Conservation (phyloP, 1,139 yeast species). For the Magnusiomyces fungicola region DNA sequence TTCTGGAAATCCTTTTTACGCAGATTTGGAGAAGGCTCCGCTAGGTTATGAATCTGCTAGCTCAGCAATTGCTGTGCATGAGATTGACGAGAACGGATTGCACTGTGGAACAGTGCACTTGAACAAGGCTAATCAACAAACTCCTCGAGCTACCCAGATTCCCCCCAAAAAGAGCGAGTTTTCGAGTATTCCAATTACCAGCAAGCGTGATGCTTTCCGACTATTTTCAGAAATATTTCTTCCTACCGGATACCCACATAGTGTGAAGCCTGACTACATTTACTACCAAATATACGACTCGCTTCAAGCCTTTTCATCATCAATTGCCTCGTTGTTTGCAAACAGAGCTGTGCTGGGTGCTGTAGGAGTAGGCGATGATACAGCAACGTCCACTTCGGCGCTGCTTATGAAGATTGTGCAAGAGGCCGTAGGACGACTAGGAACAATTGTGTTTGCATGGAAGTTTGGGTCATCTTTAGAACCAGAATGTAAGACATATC, state of each 20-base stretch:
- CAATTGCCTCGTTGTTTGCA: constrained; percentile 34
- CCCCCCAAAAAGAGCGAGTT: too few relatives aligned
- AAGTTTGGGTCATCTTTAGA: constrained; percentile 31
- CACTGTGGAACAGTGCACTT: not conserved
- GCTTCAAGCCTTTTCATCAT: constrained; percentile 34
- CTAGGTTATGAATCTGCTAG: not conserved
- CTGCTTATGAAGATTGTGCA: constrained; percentile 34
- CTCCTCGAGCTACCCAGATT: too few relatives aligned
- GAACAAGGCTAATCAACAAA: too few relatives aligned
- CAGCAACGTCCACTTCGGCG: constrained; percentile 35
- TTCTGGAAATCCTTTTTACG: too few relatives aligned
- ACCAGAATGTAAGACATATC: constrained; percentile 34
- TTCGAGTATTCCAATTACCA: too few relatives aligned
- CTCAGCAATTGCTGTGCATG: not conserved
- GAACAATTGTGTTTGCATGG: constrained; percentile 36
- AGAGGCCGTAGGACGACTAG: constrained; percentile 34
- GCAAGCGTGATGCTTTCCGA: not conserved
- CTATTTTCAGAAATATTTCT: constrained; percentile 24
- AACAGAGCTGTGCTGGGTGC: constrained; percentile 33
- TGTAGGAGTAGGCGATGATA: constrained; percentile 35
- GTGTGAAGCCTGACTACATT: constrained; percentile 32
- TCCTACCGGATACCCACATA: constrained; percentile 35
- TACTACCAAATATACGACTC: constrained; percentile 35
- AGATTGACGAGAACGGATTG: constrained; percentile 4
- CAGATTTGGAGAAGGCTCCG: not conserved